Base-by-base conservation (phyloP, 306 rosid genomes). In the Acacia acuminata region DNA sequence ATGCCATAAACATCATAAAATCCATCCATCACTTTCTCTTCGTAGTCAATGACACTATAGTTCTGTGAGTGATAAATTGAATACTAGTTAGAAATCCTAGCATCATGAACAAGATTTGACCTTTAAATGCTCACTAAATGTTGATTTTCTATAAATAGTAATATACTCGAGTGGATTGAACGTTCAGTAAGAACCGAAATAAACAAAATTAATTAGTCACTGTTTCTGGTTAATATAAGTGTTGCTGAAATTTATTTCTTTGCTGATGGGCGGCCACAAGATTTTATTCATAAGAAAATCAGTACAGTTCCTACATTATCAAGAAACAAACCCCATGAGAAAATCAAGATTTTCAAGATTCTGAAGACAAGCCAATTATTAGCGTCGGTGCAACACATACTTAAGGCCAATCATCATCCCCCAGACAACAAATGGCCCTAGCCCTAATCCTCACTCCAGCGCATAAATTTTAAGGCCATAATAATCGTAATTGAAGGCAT, bases 21-120 rank as follows among this genome's bases (percentile, higher is more conserved):
- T 75, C 98, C 99, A 83, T 96, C 98, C 90, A 90, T 84, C 89
- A 96, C 92, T 80, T 91, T 92, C 83, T 96, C 99, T 43, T 90
- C 89, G 84, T 94, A 94, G 83, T 88, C 88, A 82, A 96, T 90
- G 74, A 91, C 89, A 87, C 91, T 96, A 82, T 96, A 93, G 87
- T 89, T 94, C 99, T 96, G 98, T 89, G 82, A 56, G 79, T 56
- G 70, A 85, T 76, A 66, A 72, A 80, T 40, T 60, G 55, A 44
- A 87, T 80, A 83, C 72, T 66, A 38, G 85, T 82, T 65, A 90
- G 66, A 58, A 79, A 71, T 51, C 50, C 51, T 58, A 70, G 73
- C 61, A 74, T 73, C 38, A 77, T 7, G 65, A 81, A 77, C 73
- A 32, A 32, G 76, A 42, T 79, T 30, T 50, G 38, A 17, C 48